Evolutionary conservation across 768 basidiomycete species (phyloP).

Genomic region (Amanita polypyramis): DNA sequence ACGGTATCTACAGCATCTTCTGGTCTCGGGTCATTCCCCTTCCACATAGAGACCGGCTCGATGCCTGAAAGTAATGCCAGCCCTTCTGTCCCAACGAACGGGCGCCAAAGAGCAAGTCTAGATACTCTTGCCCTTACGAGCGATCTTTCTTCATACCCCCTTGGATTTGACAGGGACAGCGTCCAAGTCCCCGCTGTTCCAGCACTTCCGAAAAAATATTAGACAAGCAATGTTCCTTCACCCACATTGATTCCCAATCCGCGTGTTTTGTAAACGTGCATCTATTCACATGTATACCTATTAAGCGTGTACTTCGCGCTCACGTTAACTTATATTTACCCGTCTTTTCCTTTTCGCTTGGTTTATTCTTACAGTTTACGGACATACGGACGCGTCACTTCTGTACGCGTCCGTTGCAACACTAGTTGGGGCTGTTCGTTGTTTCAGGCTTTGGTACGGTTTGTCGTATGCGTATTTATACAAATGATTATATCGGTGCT

Average conservation of each 20-base stretch:
- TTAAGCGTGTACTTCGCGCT: neutral
- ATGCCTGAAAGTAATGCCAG: constrained; percentile 21
- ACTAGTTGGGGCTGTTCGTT: neutral
- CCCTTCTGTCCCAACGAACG: constrained; percentile 26
- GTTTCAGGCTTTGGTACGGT: no score
- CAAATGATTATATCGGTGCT: neutral
- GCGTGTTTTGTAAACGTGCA: constrained; percentile 4
- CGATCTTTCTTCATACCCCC: constrained; percentile 76
- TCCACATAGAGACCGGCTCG: constrained; percentile 67
- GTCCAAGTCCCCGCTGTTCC: constrained; percentile 18
- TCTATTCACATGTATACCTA: constrained; percentile 5
- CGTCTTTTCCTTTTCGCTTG: constrained; percentile 2
- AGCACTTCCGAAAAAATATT: constrained; percentile 4
- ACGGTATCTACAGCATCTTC: constrained; percentile 71
- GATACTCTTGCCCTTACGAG: constrained; percentile 79
- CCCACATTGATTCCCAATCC: neutral
- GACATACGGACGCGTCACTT: neutral
- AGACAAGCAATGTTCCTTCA: neutral
- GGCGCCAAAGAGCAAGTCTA: constrained; percentile 67
- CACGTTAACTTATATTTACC: neutral
- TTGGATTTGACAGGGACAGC: constrained; percentile 55
- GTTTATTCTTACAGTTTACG: neutral
- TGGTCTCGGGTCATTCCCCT: constrained; percentile 78
- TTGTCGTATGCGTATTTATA: neutral
- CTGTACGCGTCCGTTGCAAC: neutral